phyloP scores from a whole-genome alignment of 768 basidiomycete species.

The Mycena haematopus region DNA sequence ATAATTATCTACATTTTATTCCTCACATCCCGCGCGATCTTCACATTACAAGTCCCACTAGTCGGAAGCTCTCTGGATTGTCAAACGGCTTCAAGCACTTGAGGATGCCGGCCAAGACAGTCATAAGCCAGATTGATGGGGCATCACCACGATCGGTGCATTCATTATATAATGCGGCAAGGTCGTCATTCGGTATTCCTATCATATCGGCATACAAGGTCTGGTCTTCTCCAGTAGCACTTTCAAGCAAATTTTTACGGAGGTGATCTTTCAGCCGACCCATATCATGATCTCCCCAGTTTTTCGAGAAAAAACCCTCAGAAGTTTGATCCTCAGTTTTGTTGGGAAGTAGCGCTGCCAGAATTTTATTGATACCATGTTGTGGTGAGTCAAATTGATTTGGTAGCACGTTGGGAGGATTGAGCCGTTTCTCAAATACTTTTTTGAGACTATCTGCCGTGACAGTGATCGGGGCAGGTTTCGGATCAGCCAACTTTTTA shows the following conservation, averaged over 20 bases:
- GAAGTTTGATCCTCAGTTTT: not conserved
- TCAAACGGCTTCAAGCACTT: not conserved
- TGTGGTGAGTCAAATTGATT: not conserved
- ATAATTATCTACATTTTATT: no score
- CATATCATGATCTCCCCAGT: not conserved
- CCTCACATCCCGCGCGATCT: no score
- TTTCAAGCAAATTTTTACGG: not conserved
- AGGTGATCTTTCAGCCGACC: constrained; percentile 8
- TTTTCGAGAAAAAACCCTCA: constrained; percentile 3
- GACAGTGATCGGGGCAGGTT: constrained; percentile 2
- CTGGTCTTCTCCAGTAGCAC: not conserved
- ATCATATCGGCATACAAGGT: not conserved
- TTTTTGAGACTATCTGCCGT: not conserved
- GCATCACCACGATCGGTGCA: not conserved
- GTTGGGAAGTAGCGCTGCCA: not conserved
- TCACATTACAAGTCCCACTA: no score
- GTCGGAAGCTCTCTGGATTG: no score
- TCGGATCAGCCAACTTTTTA: constrained; percentile 4
- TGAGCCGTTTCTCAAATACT: constrained; percentile 2
- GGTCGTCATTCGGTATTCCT: constrained; percentile 4
- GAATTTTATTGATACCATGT: constrained; percentile 1
- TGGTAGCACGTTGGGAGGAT: constrained; percentile 1
- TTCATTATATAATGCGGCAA: not conserved
- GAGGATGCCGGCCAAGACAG: not conserved
- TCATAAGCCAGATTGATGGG: not conserved